Evolutionary conservation across 2,329 filamentous ascomycete genomes (phyloP).

Genomic region (Leptodontidium sp.): DNA sequence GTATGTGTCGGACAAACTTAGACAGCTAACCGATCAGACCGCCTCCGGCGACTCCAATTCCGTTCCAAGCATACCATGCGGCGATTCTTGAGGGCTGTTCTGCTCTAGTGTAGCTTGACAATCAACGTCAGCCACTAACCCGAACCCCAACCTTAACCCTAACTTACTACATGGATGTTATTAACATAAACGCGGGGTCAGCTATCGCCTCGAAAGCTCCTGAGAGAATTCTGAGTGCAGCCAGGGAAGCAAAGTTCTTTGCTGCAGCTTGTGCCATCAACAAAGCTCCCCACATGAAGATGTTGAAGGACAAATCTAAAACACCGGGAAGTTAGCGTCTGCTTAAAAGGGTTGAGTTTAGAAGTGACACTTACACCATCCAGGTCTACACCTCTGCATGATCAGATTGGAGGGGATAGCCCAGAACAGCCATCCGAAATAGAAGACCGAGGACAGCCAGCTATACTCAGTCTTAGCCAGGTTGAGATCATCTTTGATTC

Average conservation of each 20-base stretch:
- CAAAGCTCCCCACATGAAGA: conserved; percentile 19
- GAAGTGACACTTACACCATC: conserved; percentile 9
- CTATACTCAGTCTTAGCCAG: conserved; percentile 59
- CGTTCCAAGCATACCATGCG: conserved; percentile 64
- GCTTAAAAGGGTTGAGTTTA: not conserved
- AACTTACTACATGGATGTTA: conserved; percentile 65
- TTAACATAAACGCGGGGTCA: conserved; percentile 66
- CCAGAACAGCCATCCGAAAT: conserved; percentile 21
- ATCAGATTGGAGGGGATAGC: conserved; percentile 16
- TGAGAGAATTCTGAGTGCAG: conserved; percentile 10
- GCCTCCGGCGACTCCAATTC: conserved; percentile 66
- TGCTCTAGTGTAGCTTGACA: conserved; percentile 59
- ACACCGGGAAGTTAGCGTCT: not conserved
- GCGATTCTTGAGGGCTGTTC: conserved; percentile 69
- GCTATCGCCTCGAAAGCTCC: conserved; percentile 12
- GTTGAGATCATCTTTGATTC: conserved; percentile 61
- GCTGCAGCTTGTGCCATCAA: conserved; percentile 22
- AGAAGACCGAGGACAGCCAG: conserved; percentile 49
- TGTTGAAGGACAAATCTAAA: conserved; percentile 7
- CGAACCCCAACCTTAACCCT: no score
- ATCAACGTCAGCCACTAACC: no score
- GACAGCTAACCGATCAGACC: conserved; percentile 56
- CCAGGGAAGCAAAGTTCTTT: conserved; percentile 13
- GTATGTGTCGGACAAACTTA: not conserved
- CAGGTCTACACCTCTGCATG: conserved; percentile 18